Conservation (phyloP, 164 flowering plant genomes). For the Platanus orientalis region DNA sequence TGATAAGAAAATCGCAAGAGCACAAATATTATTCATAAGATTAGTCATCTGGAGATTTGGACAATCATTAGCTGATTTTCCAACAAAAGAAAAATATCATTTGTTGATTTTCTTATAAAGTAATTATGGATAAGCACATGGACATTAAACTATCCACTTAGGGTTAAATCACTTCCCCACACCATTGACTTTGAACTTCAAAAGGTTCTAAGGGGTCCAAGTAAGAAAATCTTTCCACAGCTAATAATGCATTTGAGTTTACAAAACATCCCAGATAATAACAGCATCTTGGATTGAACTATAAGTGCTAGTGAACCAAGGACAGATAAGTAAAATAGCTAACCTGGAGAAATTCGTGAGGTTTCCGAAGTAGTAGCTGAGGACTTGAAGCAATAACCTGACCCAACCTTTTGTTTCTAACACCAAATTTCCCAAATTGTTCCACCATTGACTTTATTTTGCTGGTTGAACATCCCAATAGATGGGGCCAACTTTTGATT, state of each 20-base stretch:
- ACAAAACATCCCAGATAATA: background rate
- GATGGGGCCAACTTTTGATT: constrained; percentile 68
- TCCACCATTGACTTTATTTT: constrained; percentile 63
- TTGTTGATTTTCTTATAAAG: too few species aligned
- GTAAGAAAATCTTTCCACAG: background rate
- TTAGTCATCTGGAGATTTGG: too few species aligned
- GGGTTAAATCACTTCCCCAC: background rate
- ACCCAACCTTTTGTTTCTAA: constrained; percentile 55
- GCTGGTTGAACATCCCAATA: constrained; percentile 74
- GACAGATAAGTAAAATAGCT: constrained; percentile 6
- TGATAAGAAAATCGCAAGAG: too few species aligned
- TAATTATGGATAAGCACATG: too few species aligned
- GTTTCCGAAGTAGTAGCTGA: constrained; percentile 67
- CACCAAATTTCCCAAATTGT: constrained; percentile 44
- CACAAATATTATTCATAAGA: too few species aligned
- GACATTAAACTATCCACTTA: too few species aligned
- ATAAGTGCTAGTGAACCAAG: background rate
- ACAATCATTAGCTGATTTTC: too few species aligned
- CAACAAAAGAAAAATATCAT: too few species aligned
- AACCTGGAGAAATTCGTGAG: constrained; percentile 69
- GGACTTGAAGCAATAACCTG: constrained; percentile 70
- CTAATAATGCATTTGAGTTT: background rate
- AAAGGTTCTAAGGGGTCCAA: background rate
- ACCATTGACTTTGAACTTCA: background rate
- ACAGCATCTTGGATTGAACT: background rate